Percentiles rank a stretch among this genome's conserved stretches.
These are phyloP conservation scores for Onygenales sp. DNA, from an alignment of 2,329 filamentous ascomycete species.

Conservation along the genomic window DNA sequence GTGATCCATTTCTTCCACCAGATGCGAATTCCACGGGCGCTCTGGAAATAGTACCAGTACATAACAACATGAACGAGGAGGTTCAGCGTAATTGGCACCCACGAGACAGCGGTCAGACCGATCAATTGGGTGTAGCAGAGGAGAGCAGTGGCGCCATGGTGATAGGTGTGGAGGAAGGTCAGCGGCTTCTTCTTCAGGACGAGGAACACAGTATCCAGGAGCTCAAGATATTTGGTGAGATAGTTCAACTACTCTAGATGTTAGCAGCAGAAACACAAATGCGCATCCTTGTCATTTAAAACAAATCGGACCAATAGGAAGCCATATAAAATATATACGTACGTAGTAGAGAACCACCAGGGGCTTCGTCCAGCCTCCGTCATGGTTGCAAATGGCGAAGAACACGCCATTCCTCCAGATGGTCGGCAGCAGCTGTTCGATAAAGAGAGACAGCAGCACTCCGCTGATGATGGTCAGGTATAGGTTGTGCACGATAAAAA, in stretches of 20 bases:
- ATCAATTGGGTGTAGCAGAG: conserved; percentile 91
- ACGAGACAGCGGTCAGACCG: conserved; percentile 77
- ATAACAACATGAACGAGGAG: conserved; percentile 86
- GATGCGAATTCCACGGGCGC: conserved; percentile 77
- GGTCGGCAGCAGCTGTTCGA: conserved; percentile 79
- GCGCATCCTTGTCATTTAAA: not conserved
- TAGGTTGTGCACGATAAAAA: conserved; percentile 90
- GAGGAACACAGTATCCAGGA: conserved; percentile 84
- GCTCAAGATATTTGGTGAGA: conserved; percentile 86
- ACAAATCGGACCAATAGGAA: not conserved
- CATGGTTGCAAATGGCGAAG: conserved; percentile 60
- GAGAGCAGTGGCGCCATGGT: conserved; percentile 84
- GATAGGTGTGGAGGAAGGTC: conserved; percentile 94
- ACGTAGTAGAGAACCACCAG: conserved; percentile 89
- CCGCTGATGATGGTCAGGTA: conserved; percentile 73
- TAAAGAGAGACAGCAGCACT: conserved; percentile 64
- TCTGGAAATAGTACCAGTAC: conserved; percentile 99
- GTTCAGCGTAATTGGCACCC: conserved; percentile 83
- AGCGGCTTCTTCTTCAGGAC: conserved; percentile 96
- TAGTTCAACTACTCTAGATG: conserved; percentile 62
- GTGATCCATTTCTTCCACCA: conserved; percentile 99
- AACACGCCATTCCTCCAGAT: conserved; percentile 69
- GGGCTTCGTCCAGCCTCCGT: conserved; percentile 80
- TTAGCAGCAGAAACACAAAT: conserved; percentile 27
- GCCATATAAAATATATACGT: conserved; percentile 29